Evolutionary conservation across 805 yeast species (phyloP).

Genomic region (Candida insectorum): DNA sequence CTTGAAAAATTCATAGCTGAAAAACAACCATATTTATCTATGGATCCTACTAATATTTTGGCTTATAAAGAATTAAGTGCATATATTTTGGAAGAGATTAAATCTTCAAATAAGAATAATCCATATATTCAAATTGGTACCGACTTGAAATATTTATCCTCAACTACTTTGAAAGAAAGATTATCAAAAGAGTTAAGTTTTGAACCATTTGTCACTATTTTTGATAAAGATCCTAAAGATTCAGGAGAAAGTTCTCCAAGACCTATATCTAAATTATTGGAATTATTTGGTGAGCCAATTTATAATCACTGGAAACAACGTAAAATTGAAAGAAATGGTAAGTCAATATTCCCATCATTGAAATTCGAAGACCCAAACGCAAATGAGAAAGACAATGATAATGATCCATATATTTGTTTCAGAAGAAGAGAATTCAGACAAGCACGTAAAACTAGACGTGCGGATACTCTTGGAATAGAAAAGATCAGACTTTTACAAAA

Average conservation of each 20-base stretch:
- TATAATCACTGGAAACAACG: constrained; percentile 82
- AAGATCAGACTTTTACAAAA: constrained; percentile 68
- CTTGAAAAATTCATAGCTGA: constrained; percentile 74
- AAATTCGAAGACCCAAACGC: constrained; percentile 77
- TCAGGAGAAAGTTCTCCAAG: constrained; percentile 25
- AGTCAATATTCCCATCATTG: constrained; percentile 66
- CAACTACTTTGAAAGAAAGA: constrained; percentile 54
- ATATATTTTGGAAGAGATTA: constrained; percentile 36
- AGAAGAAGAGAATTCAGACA: constrained; percentile 93
- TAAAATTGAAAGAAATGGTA: constrained; percentile 68
- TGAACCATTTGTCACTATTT: constrained; percentile 56
- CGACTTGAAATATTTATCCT: constrained; percentile 40
- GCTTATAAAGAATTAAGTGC: constrained; percentile 65
- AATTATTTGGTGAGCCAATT: constrained; percentile 58
- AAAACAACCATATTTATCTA: constrained; percentile 81
- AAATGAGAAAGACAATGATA: constrained; percentile 78
- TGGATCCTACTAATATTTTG: constrained; percentile 78
- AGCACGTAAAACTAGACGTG: constrained; percentile 92
- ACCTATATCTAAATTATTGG: constrained; percentile 46
- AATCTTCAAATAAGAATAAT: constrained; percentile 23
- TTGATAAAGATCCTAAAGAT: constrained; percentile 41
- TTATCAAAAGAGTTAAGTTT: constrained; percentile 55
- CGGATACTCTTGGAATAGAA: constrained; percentile 88
- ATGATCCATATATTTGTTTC: constrained; percentile 93
- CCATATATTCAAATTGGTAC: constrained; percentile 27